Conservation (phyloP, 2,329 filamentous ascomycete genomes). For the Fusarium sarcochroum region DNA sequence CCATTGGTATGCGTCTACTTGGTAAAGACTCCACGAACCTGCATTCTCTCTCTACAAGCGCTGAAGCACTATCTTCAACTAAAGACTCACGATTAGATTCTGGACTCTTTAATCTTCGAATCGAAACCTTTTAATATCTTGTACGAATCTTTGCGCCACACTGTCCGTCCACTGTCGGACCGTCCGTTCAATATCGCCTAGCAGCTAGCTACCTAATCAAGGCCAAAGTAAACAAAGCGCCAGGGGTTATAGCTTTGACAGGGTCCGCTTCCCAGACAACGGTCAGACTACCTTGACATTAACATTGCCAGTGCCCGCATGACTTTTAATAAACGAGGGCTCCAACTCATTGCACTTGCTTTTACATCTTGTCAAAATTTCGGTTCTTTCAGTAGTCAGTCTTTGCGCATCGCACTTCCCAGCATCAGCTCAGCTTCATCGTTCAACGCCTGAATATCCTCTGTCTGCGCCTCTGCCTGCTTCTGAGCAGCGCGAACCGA, state of each 20-base stretch:
- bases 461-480: neutral
- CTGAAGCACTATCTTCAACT: neutral
- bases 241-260: slow-evolving; percentile 47
- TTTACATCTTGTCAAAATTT: slow-evolving; percentile 18
- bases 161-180: slow-evolving; percentile 12
- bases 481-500: slow-evolving; percentile 16
- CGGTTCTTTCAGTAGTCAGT: slow-evolving; percentile 13
- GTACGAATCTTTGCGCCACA: slow-evolving; percentile 20
- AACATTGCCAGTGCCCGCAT: slow-evolving; percentile 21
- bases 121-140: neutral
- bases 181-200: slow-evolving; percentile 45
- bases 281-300: slow-evolving; percentile 39
- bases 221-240: slow-evolving; percentile 59
- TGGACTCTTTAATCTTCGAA: neutral
- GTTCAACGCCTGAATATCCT: slow-evolving; percentile 11
- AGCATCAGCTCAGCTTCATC: slow-evolving; percentile 16
- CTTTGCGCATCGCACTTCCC: slow-evolving; percentile 1
- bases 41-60: slow-evolving; percentile 29
- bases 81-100: neutral
- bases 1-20: slow-evolving; percentile 38
- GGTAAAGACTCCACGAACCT: slow-evolving; percentile 38
- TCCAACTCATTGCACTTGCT: slow-evolving; percentile 22
- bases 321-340: slow-evolving; percentile 41
- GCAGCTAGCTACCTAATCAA: slow-evolving; percentile 51
- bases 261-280: slow-evolving; percentile 56